Percentiles rank a stretch among this genome's conserved stretches.
phyloP scores from a whole-genome alignment of 208 protist species.

The Vickermania ingenoplastis region DNA sequence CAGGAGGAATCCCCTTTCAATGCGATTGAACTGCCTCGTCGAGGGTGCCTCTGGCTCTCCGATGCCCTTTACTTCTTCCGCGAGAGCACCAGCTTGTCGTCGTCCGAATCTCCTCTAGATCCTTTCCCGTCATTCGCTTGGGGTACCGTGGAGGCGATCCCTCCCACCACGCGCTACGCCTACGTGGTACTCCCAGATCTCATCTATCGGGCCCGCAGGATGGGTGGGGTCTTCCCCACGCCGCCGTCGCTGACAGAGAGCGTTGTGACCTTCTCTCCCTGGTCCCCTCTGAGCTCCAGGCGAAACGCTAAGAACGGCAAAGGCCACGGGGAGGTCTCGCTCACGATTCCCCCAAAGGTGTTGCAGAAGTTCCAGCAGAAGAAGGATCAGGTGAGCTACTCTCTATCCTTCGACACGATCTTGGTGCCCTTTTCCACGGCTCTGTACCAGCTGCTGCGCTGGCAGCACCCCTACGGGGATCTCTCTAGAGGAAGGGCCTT shows the following conservation, averaged over 20 bases:
- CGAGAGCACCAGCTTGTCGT: background rate
- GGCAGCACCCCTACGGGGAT: background rate
- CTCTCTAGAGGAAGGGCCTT: background rate
- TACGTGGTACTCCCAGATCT: background rate
- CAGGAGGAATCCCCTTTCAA: background rate
- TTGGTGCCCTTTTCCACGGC: background rate
- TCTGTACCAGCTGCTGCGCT: background rate
- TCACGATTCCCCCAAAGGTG: background rate
- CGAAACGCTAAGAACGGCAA: too few species aligned
- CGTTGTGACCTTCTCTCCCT: background rate
- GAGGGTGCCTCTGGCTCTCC: background rate
- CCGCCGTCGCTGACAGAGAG: background rate
- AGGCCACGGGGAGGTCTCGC: background rate
- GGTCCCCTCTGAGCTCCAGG: background rate
- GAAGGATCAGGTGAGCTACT: background rate
- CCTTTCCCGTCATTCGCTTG: background rate
- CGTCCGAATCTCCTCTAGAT: too few species aligned
- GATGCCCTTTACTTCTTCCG: background rate
- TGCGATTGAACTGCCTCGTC: background rate
- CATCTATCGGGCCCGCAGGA: too few species aligned
- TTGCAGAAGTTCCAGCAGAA: background rate
- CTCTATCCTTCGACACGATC: background rate
- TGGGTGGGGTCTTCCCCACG: too few species aligned
- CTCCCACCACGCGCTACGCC: background rate
- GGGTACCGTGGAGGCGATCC: background rate